A percentile compares a stretch with the other conserved stretches of the same genome.
Conservation (phyloP, 2,329 filamentous ascomycete genomes). For the Chaetoscypha palmicola region DNA sequence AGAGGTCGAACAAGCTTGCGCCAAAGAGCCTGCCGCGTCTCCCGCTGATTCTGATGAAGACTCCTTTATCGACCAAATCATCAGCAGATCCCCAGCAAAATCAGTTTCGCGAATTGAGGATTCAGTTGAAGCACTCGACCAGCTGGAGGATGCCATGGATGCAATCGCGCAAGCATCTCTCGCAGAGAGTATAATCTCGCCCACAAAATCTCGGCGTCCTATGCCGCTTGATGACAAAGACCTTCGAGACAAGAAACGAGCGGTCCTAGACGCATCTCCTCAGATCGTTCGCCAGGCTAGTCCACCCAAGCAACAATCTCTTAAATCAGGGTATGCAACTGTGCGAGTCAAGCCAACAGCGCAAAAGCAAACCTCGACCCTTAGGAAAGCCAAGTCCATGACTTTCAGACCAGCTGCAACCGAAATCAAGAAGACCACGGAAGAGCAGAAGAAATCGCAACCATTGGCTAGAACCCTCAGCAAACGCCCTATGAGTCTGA, state of each 20-base stretch:
- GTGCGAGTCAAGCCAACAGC: conserved; percentile 36
- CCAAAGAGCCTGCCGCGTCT: conserved; percentile 4
- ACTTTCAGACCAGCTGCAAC: conserved; percentile 15
- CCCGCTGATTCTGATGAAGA: conserved; percentile 22
- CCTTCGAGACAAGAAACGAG: not conserved
- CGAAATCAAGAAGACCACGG: conserved; percentile 7
- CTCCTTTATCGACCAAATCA: conserved; percentile 34
- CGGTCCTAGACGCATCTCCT: not conserved
- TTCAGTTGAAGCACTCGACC: conserved; percentile 55
- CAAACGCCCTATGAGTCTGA: conserved; percentile 38
- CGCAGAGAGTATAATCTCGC: conserved; percentile 21
- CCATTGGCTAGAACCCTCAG: conserved; percentile 15
- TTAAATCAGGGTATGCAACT: conserved; percentile 34
- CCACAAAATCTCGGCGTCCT: conserved; percentile 15
- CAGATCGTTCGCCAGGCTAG: not conserved
- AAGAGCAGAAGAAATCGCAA: conserved; percentile 27
- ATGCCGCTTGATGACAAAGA: conserved; percentile 1
- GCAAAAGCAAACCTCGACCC: conserved; percentile 15
- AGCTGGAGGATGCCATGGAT: conserved; percentile 55
- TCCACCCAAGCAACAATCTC: conserved; percentile 17
- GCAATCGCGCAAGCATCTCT: conserved; percentile 26
- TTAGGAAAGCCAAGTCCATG: conserved; percentile 27
- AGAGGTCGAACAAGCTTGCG: conserved; percentile 23
- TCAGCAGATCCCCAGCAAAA: conserved; percentile 33
- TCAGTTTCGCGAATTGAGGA: conserved; percentile 49